A percentile compares a stretch with the other conserved stretches of the same genome.
Evolutionary conservation across 352 stramenopile species (phyloP).

Genomic region (Phytophthora sojae): DNA sequence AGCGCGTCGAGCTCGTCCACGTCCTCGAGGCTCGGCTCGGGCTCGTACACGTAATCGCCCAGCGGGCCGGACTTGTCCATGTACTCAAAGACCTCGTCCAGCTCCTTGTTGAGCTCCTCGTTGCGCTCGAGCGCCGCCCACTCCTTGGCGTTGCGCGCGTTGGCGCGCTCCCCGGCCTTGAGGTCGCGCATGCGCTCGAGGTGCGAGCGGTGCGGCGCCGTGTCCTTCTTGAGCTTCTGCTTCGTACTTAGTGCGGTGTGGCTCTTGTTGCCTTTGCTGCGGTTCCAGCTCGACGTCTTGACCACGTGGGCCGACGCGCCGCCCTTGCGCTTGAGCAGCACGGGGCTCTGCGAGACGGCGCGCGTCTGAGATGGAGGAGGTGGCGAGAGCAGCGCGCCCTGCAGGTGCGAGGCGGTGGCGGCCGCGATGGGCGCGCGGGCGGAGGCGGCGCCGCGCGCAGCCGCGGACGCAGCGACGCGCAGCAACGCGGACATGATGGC

Average conservation of each 20-base stretch:
- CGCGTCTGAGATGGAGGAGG: neutral
- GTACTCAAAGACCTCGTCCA: constrained; percentile 79
- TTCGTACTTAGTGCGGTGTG: constrained; percentile 53
- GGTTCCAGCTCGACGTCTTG: constrained; percentile 65
- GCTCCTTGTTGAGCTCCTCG: constrained; percentile 62
- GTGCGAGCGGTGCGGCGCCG: constrained; percentile 62
- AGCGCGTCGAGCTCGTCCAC: constrained; percentile 73
- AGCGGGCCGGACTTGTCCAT: constrained; percentile 68
- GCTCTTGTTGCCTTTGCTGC: constrained; percentile 52
- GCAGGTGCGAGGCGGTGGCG: constrained; percentile 5
- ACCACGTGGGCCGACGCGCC: constrained; percentile 71
- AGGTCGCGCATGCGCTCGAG: constrained; percentile 57
- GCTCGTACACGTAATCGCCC: constrained; percentile 74
- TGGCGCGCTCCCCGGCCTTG: constrained; percentile 45
- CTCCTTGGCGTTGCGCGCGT: constrained; percentile 55
- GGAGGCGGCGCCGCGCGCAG: constrained; percentile 15
- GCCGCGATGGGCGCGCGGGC: constrained; percentile 1
- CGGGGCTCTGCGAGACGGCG: constrained; percentile 51
- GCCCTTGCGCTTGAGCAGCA: constrained; percentile 71
- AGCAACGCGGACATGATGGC: constrained; percentile 37
- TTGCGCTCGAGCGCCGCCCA: constrained; percentile 71
- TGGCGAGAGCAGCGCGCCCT: neutral
- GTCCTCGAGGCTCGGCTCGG: constrained; percentile 66
- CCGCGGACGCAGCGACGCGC: constrained; percentile 34
- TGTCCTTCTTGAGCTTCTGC: constrained; percentile 75